These are phyloP conservation scores for Kodamaea alishanica DNA, from an alignment of 1,139 yeast genomes.

Conservation along the genomic window DNA sequence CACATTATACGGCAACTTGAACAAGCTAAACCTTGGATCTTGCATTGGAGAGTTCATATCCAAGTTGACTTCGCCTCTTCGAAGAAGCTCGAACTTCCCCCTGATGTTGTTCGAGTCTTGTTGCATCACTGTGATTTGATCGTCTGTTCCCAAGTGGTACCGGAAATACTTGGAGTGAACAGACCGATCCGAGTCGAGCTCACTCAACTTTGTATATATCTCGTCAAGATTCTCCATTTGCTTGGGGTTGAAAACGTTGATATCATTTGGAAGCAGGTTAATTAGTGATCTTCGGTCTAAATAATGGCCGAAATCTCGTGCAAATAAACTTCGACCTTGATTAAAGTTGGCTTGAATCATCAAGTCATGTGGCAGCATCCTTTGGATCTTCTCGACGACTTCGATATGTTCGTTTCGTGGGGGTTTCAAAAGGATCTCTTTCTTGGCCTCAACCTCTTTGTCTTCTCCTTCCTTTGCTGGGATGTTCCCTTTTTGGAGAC, in stretches of 20 bases:
- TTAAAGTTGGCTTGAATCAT: conserved; percentile 37
- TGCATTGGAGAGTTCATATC: conserved; percentile 25
- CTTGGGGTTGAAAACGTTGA: conserved; percentile 29
- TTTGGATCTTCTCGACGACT: conserved; percentile 21
- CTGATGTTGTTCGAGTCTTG: conserved; percentile 39
- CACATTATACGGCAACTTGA: conserved; percentile 39
- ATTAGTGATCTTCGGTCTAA: conserved; percentile 34
- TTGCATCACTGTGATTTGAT: conserved; percentile 29
- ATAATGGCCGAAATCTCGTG: conserved; percentile 35
- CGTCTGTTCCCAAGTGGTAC: conserved; percentile 31
- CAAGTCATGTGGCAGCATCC: conserved; percentile 39
- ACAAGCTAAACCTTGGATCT: conserved; percentile 29
- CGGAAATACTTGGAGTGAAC: conserved; percentile 40
- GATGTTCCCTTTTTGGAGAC: conserved; percentile 30
- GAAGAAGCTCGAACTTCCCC: conserved; percentile 33
- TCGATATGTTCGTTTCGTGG: conserved; percentile 7
- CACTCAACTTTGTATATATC: conserved; percentile 29
- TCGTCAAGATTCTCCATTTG: conserved; percentile 28
- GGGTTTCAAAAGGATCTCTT: not conserved
- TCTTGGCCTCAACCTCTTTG: conserved; percentile 1
- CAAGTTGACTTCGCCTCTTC: conserved; percentile 28
- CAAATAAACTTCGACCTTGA: conserved; percentile 33
- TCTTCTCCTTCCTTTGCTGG: conserved; percentile 13
- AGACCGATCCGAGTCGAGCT: conserved; percentile 37
- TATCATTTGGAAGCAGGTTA: conserved; percentile 37